phyloP scores from a whole-genome alignment of 768 basidiomycete genomes.

The Astraeus odoratus region DNA sequence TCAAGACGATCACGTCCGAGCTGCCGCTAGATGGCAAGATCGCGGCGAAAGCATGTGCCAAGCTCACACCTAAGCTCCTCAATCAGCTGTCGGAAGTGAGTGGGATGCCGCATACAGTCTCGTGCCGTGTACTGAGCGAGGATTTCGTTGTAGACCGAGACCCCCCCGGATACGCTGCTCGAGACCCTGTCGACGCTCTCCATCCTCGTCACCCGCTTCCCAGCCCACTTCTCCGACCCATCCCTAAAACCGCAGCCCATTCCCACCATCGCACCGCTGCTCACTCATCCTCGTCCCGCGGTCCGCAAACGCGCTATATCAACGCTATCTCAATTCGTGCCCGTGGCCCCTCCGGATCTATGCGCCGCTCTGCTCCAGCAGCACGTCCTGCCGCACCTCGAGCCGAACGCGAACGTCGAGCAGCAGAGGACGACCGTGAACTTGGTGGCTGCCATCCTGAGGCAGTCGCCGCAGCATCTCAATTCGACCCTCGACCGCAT shows the following conservation, averaged over 20 bases:
- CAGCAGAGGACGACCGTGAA: conserved; percentile 74
- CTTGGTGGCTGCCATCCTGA: conserved; percentile 72
- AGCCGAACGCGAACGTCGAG: conserved; percentile 45
- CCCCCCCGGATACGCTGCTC: conserved; percentile 73
- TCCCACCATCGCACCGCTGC: conserved; percentile 59
- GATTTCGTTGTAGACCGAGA: conserved; percentile 45
- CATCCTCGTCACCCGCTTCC: conserved; percentile 83
- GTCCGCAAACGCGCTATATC: conserved; percentile 91
- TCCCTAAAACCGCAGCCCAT: conserved; percentile 54
- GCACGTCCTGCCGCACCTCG: conserved; percentile 55
- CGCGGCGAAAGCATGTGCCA: conserved; percentile 71
- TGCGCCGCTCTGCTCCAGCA: conserved; percentile 55
- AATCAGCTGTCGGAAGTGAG: conserved; percentile 70
- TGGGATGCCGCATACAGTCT: not conserved
- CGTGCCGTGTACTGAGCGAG: conserved; percentile 6
- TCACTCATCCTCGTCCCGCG: conserved; percentile 71
- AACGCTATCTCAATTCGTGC: conserved; percentile 79
- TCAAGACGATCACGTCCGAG: conserved; percentile 93
- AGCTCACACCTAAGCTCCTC: conserved; percentile 78
- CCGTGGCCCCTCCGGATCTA: conserved; percentile 55
- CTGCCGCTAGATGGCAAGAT: conserved; percentile 78
- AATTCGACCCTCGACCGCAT: conserved; percentile 53
- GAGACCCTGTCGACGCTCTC: conserved; percentile 83
- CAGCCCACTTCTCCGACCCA: conserved; percentile 52
- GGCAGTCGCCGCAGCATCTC: conserved; percentile 64